phyloP scores from a whole-genome alignment of 2,329 filamentous ascomycete species.

The Colletotrichum sp. region DNA sequence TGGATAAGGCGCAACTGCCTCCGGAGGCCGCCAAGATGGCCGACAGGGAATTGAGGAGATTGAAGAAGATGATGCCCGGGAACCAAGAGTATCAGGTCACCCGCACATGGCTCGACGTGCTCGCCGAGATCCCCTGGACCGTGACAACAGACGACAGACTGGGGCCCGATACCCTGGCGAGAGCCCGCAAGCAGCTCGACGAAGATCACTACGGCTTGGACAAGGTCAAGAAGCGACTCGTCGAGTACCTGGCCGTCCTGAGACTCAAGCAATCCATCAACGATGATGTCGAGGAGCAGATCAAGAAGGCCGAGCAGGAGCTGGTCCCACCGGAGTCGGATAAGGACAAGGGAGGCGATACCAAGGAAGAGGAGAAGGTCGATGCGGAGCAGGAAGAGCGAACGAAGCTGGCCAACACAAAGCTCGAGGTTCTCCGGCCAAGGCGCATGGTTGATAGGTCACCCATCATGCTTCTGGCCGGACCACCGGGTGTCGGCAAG shows the following conservation, averaged over 20 bases:
- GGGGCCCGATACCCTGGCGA: conserved; percentile 76
- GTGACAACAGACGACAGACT: conserved; percentile 84
- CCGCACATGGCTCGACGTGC: conserved; percentile 89
- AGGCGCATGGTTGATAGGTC: conserved; percentile 94
- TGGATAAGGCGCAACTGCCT: conserved; percentile 81
- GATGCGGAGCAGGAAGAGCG: conserved; percentile 33
- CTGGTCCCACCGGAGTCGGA: conserved; percentile 32
- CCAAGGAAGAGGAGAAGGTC: conserved; percentile 33
- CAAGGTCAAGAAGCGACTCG: conserved; percentile 93
- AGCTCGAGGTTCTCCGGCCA: conserved; percentile 76
- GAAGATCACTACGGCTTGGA: conserved; percentile 96
- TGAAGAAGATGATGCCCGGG: conserved; percentile 94
- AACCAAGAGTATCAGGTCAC: conserved; percentile 97
- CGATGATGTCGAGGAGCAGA: conserved; percentile 78
- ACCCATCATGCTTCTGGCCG: conserved; percentile 90
- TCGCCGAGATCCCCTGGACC: conserved; percentile 93
- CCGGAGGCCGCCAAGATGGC: conserved; percentile 90
- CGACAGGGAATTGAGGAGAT: conserved; percentile 82
- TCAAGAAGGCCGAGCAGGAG: conserved; percentile 68
- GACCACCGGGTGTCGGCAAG: conserved; percentile 94
- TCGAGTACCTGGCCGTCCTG: conserved; percentile 96
- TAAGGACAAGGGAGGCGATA: conserved; percentile 32
- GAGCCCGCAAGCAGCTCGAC: conserved; percentile 87
- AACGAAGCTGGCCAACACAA: conserved; percentile 54
- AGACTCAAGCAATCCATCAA: conserved; percentile 93